These are phyloP conservation scores for Skeletonema tropicum DNA, from an alignment of 108 stramenopile genomes.

Conservation along the genomic window DNA sequence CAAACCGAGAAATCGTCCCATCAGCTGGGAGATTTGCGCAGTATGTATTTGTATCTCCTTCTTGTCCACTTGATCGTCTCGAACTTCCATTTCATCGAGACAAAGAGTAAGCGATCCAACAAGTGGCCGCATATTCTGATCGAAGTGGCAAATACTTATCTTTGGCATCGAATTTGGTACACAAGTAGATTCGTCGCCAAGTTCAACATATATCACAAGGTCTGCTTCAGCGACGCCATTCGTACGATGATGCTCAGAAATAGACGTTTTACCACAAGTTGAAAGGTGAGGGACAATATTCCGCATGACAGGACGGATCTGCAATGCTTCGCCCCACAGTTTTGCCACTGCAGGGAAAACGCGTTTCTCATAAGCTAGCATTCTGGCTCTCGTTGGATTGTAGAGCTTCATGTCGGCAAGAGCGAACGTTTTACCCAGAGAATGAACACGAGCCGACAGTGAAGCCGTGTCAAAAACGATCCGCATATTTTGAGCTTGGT, in stretches of 20 bases:
- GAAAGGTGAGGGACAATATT: slow-evolving; percentile 17
- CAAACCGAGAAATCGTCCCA: slow-evolving; percentile 71
- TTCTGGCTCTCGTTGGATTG: slow-evolving; percentile 23
- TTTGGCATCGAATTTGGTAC: slow-evolving; percentile 18
- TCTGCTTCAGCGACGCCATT: slow-evolving; percentile 41
- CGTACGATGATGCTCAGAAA: slow-evolving; percentile 24
- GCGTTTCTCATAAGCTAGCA: slow-evolving; percentile 22
- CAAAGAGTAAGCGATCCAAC: slow-evolving; percentile 79
- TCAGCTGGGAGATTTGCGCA: slow-evolving; percentile 19
- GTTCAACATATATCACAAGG: slow-evolving; percentile 36
- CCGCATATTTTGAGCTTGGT: slow-evolving; percentile 15
- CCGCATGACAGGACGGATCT: slow-evolving; percentile 12
- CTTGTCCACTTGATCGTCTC: slow-evolving; percentile 67
- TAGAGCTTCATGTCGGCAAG: slow-evolving; percentile 17
- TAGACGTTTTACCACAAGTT: slow-evolving; percentile 21
- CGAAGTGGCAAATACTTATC: slow-evolving; percentile 49
- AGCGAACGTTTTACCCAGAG: slow-evolving; percentile 26
- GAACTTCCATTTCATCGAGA: slow-evolving; percentile 68
- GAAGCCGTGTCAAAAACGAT: slow-evolving; percentile 36
- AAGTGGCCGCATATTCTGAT: slow-evolving; percentile 72
- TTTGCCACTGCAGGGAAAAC: slow-evolving; percentile 34
- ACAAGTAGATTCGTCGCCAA: slow-evolving; percentile 19
- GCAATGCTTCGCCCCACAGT: slow-evolving; percentile 28
- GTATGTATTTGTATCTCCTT: slow-evolving; percentile 31
- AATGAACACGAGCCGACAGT: slow-evolving; percentile 14